Evolutionary conservation across 2,329 filamentous ascomycete species (phyloP).

Genomic region (Nigrograna mackinnonii): DNA sequence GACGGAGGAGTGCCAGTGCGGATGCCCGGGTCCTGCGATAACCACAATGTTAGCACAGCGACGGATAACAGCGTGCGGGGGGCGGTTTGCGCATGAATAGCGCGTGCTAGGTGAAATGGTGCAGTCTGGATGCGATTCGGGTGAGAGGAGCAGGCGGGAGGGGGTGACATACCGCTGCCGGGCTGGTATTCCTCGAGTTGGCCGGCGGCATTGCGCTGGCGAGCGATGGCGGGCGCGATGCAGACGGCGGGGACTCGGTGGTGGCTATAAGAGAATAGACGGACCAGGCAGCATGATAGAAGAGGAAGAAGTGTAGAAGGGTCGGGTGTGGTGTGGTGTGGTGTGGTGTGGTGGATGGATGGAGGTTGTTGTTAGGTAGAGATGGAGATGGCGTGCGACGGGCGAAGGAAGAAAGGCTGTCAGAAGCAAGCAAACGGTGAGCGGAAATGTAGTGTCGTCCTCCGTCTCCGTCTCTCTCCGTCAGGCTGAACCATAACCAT

Average conservation of each 20-base stretch:
- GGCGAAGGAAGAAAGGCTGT: too few species aligned
- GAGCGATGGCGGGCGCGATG: slow-evolving; percentile 7
- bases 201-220: slow-evolving; percentile 37
- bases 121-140: too few species aligned
- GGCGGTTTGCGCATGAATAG: too few species aligned
- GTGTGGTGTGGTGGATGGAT: neutral
- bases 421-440: too few species aligned
- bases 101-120: too few species aligned
- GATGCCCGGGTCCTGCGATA: slow-evolving; percentile 22
- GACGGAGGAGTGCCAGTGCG: slow-evolving; percentile 29
- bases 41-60: slow-evolving; percentile 15
- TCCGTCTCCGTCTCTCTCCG: too few species aligned
- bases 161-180: slow-evolving; percentile 6
- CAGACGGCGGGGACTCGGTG: neutral
- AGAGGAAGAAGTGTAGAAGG: neutral
- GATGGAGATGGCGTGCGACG: neutral
- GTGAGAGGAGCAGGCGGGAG: neutral
- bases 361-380: neutral
- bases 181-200: slow-evolving; percentile 20
- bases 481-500: too few species aligned
- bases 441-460: too few species aligned
- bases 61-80: too few species aligned
- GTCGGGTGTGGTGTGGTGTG: neutral
- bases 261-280: neutral
- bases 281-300: neutral